Evolutionary conservation across 345 rosid genomes (phyloP), one percentile per base, ranked within the genome.

Genomic region (Noccaea bulbosa): DNA sequence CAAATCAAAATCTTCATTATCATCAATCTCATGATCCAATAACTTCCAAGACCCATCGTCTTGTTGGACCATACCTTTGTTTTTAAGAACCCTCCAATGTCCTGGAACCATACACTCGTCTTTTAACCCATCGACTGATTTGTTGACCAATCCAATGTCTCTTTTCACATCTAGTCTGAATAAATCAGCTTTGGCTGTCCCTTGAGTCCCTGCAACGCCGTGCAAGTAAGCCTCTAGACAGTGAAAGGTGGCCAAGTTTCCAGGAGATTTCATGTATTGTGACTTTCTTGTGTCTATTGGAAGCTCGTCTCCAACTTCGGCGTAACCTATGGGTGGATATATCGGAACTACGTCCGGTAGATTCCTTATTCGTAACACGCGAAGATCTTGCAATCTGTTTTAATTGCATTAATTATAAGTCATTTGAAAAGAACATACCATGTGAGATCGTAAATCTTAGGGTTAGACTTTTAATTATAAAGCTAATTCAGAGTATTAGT

Each of bases 141-240:
- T 90, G 55, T 93, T 90, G 39, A 83, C 80, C 37, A 90, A 77
- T 2, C 87, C 85, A 30, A 90, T 43, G 15, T 85, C 92, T 5
- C 93, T 79, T 59, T 81, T 44, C 52, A 88, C 83, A 43, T 80
- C 90, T 41, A 93, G 79, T 12, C 67, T 76, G 64, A 93, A 93
- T 40, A 79, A 79, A 22, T 85, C 89, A 47, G 35, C 39, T 76
- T 70, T 76, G 65, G 27, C 40, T 20, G 73, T 64, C 39, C 96
- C 93, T 61, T 84, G 93, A 3, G 86, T 81, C 4, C 93, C 96
- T 0, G 92, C 97, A 5, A 88, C 86, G 12, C 98, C 98, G 38
- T 90, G 98, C 59, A 90, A 62, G 69, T 88, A 88, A 17, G 38
- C 75, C 70, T 93, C 97, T 70, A 88, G 65, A 45, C 83, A 83